Conservation (phyloP, 176 grass and related monocot species). For the Carex cristatella region DNA sequence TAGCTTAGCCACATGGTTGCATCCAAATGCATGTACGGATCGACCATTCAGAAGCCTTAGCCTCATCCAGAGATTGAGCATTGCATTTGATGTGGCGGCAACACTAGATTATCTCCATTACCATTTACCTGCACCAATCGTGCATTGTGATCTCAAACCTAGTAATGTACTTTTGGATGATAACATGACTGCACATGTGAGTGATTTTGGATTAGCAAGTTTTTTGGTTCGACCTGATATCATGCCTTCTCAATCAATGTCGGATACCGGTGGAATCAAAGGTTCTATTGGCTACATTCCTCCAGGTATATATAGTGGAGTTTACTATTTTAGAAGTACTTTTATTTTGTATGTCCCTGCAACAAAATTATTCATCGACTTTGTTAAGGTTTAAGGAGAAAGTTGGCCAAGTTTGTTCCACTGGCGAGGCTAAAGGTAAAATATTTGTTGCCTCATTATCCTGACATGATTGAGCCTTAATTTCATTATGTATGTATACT, state of each 20-base stretch:
- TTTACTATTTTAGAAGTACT: background rate
- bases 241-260: conserved; percentile 17
- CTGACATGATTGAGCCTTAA: too few species aligned
- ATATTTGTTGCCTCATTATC: too few species aligned
- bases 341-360: too few species aligned
- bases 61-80: conserved; percentile 21
- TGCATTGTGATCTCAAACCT: conserved; percentile 48
- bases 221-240: background rate
- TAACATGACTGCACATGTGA: conserved; percentile 26
- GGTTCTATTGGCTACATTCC: conserved; percentile 52
- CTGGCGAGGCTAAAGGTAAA: too few species aligned
- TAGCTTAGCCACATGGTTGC: conserved; percentile 29
- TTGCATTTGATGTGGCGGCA: conserved; percentile 28
- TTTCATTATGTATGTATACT: too few species aligned
- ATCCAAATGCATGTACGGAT: background rate
- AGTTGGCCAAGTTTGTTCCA: too few species aligned
- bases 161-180: conserved; percentile 46
- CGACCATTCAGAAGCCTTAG: background rate
- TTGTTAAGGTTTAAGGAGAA: background rate
- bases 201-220: conserved; percentile 39
- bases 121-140: conserved; percentile 22
- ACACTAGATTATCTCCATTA: conserved; percentile 46
- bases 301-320: conserved; percentile 19
- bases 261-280: conserved; percentile 22
- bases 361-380: too few species aligned